Percentiles rank a stretch among this genome's conserved stretches.
Conservation (phyloP, 139 green algal genomes). For the Ettlia oleoabundans region DNA sequence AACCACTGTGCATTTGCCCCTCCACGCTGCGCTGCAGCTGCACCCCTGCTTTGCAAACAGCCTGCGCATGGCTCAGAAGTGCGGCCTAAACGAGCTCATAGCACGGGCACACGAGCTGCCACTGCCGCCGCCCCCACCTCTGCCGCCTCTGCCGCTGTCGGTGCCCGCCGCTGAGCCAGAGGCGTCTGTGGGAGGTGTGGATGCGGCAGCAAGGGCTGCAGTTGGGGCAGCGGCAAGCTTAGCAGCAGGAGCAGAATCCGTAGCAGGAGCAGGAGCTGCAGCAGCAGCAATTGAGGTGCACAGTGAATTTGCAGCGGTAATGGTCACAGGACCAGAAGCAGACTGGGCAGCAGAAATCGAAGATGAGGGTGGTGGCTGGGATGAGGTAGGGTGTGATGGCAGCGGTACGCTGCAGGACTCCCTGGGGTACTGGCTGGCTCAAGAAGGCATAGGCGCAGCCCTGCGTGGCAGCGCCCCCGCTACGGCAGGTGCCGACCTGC, state of each 20-base stretch:
- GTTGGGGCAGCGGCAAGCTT: not conserved
- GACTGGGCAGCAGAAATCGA: no score
- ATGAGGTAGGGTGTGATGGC: not conserved
- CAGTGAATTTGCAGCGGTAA: no score
- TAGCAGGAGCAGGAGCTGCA: no score
- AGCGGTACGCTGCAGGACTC: not conserved
- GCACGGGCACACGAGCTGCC: constrained; percentile 10
- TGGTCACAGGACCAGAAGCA: no score
- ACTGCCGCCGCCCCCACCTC: not conserved
- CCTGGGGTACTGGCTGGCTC: constrained; percentile 11
- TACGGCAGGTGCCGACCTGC: not conserved
- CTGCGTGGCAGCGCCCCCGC: not conserved
- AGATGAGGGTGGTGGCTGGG: no score
- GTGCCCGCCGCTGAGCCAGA: not conserved
- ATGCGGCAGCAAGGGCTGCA: not conserved
- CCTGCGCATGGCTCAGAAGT: constrained; percentile 44
- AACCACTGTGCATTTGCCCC: no score
- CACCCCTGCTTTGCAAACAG: constrained; percentile 58
- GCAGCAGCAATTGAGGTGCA: no score
- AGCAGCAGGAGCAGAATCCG: not conserved
- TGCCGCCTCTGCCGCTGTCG: constrained; percentile 13
- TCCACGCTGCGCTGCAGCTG: constrained; percentile 2
- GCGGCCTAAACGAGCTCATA: constrained; percentile 22
- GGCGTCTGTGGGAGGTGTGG: not conserved
- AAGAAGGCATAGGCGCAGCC: not conserved